Percentiles rank a stretch among this genome's conserved stretches.
phyloP scores from a whole-genome alignment of 1,139 yeast genomes.

The Blastobotrys ciferrii region DNA sequence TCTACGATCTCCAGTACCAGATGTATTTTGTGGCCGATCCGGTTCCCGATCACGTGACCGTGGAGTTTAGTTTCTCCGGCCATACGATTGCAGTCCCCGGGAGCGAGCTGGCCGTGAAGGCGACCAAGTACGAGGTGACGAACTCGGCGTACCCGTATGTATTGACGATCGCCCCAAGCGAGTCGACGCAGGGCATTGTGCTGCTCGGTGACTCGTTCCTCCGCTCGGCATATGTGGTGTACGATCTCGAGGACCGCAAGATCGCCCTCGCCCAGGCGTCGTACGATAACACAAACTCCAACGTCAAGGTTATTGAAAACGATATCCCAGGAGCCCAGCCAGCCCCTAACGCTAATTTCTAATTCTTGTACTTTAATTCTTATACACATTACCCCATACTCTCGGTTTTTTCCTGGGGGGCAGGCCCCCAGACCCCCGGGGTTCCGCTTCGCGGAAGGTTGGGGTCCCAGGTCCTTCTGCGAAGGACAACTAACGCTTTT shows the following conservation, averaged over 20 bases:
- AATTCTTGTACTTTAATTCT: neutral
- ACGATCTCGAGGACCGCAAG: slow-evolving; percentile 63
- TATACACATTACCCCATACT: no score
- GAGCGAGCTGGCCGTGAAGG: slow-evolving; percentile 27
- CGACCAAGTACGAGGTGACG: slow-evolving; percentile 23
- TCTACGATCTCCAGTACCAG: slow-evolving; percentile 13
- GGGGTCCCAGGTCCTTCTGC: no score
- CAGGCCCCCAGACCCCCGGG: no score
- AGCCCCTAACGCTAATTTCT: slow-evolving; percentile 11
- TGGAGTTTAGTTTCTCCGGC: slow-evolving; percentile 31
- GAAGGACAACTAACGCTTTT: no score
- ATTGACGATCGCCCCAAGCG: slow-evolving; percentile 29
- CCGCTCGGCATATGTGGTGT: slow-evolving; percentile 73
- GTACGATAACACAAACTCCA: slow-evolving; percentile 15
- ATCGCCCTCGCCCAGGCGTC: slow-evolving; percentile 65
- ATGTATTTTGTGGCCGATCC: slow-evolving; percentile 11
- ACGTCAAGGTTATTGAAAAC: slow-evolving; percentile 20
- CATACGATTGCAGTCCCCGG: slow-evolving; percentile 28
- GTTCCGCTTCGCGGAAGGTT: no score
- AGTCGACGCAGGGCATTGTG: slow-evolving; percentile 22
- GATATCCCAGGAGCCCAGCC: slow-evolving; percentile 14
- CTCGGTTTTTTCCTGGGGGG: no score
- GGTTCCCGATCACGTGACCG: slow-evolving; percentile 13
- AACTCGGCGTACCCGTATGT: slow-evolving; percentile 21
- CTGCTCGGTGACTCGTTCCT: slow-evolving; percentile 74